Evolutionary conservation across 495 filamentous ascomycete species (phyloP), one percentile per base, ranked within the genome.

Genomic region (Apodospora peruviana): DNA sequence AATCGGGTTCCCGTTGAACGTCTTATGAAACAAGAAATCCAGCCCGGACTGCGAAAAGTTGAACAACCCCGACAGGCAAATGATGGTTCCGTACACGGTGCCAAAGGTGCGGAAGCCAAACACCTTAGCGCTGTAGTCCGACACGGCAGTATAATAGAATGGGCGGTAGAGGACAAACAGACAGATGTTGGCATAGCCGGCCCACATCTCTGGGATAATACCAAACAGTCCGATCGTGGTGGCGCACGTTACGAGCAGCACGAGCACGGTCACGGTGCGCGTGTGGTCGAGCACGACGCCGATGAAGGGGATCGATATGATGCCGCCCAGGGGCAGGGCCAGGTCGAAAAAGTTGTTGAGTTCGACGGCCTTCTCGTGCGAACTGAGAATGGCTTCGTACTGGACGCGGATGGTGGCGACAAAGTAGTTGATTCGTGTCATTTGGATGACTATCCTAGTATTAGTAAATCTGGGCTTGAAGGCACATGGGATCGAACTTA

Each of bases 391-490:
- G 58, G 82, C 82, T 34, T 81, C 77, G 68, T 96, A 96, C 63
- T 98, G 93, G 7, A 82, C 74, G 17, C 85, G 81, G 51, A 98
- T 82, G 2, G 93, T 93, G 1, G 93, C 90, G 24, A 98, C 88
- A 58, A 98, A 98, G 75, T 90, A 98, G 70, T 97, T 97, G 65
- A 96, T 96, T 16, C 91, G 81, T 0, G 86, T 88, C 91, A 95
- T 96, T 65, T 93, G 89, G 17, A 95, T 66, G 19, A 93, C 76
- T 61, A 27, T 18, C 25, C 5, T 17, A 19, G 18, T 8, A 24
- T 32, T 32, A 32, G 27, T 14, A 14, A 16, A 7, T 19, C 22
- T 34, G 42, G 8, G 27, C 4, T 32, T 2, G 27, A 19, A 27
- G 25, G 14, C 2, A 18, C 9, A 1, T 2, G 0, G 23, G 24